These are phyloP conservation scores for Chlorophyllum brunneum DNA, from an alignment of 768 basidiomycete species.

Conservation along the genomic window DNA sequence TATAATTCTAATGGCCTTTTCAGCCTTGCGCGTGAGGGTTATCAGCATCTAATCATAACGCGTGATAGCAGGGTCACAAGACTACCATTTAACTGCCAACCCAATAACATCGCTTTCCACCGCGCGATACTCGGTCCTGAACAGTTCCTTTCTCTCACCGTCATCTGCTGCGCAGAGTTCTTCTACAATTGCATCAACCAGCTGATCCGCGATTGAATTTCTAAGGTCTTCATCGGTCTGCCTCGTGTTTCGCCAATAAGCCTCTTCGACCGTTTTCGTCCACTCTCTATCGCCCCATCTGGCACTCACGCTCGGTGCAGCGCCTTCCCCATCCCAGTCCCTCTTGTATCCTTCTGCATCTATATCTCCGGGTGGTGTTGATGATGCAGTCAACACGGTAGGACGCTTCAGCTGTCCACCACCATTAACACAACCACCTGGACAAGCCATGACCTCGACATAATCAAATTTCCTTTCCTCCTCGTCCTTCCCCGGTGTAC, in stretches of 20 bases:
- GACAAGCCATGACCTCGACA: constrained; percentile 99
- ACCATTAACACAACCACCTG: constrained; percentile 95
- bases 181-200: constrained; percentile 18
- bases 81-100: constrained; percentile 69
- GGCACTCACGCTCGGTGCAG: constrained; percentile 42
- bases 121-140: constrained; percentile 80
- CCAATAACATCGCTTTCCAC: constrained; percentile 85
- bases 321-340: constrained; percentile 58
- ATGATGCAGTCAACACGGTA: neutral
- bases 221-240: neutral
- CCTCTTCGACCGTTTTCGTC: constrained; percentile 75
- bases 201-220: constrained; percentile 25
- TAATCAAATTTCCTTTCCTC: constrained; percentile 70
- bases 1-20: constrained; percentile 13
- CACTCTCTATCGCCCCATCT: constrained; percentile 84
- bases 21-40: neutral
- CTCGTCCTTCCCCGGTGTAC: constrained; percentile 16
- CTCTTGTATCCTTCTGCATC: constrained; percentile 67
- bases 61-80: neutral
- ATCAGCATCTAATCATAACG: neutral
- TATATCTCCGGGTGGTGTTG: neutral
- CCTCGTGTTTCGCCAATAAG: constrained; percentile 63
- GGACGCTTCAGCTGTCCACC: constrained; percentile 76
- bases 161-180: constrained; percentile 30
- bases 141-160: constrained; percentile 40